Evolutionary conservation across 1,139 yeast genomes (phyloP).

Genomic region (Nakaseomyces nivariensis): DNA sequence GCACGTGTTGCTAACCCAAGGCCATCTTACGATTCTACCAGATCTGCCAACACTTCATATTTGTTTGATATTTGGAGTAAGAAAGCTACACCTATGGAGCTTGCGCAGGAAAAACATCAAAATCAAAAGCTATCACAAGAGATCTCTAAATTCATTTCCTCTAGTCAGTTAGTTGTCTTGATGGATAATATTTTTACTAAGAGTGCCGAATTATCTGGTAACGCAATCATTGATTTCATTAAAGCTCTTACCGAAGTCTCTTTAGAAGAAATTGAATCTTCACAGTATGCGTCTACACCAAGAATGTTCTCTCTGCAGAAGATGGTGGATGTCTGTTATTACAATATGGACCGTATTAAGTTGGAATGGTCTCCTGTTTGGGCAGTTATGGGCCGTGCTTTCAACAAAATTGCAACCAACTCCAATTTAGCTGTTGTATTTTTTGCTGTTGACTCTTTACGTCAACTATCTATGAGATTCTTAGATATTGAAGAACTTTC

Average conservation of each 20-base stretch:
- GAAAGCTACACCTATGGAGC: constrained; percentile 38
- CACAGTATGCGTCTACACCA: constrained; percentile 74
- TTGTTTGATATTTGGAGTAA: constrained; percentile 33
- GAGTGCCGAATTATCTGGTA: constrained; percentile 70
- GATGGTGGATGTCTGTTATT: constrained; percentile 93
- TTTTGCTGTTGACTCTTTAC: constrained; percentile 86
- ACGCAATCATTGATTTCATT: constrained; percentile 79
- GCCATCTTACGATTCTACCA: constrained; percentile 44
- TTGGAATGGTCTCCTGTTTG: constrained; percentile 96
- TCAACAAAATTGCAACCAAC: constrained; percentile 78
- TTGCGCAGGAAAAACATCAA: constrained; percentile 41
- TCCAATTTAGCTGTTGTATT: constrained; percentile 64
- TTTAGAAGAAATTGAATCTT: constrained; percentile 81
- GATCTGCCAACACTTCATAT: constrained; percentile 32
- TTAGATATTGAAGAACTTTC: constrained; percentile 88
- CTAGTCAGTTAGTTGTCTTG: constrained; percentile 73
- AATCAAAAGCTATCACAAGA: constrained; percentile 43
- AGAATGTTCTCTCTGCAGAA: constrained; percentile 88
- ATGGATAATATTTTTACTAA: constrained; percentile 83
- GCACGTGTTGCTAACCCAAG: constrained; percentile 48
- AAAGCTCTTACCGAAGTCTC: constrained; percentile 81
- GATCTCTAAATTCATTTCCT: constrained; percentile 51
- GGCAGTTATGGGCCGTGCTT: constrained; percentile 87
- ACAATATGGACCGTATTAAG: constrained; percentile 92
- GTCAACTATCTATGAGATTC: constrained; percentile 88